Evolutionary conservation across 371 early-diverging fungal species (phyloP), one percentile per base, ranked within the genome.

Genomic region (Circinella minor): DNA sequence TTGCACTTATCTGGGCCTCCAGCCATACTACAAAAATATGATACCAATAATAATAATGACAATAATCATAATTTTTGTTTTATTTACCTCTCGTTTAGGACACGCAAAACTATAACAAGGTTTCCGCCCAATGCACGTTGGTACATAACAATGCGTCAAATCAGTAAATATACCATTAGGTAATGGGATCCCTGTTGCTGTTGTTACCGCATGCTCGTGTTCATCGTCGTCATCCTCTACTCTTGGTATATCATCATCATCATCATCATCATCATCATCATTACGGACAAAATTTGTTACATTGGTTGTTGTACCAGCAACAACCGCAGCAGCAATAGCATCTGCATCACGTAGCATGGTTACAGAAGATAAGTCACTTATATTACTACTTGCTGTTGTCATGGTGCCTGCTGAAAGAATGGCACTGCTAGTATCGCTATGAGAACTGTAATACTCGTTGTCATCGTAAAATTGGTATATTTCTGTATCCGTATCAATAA

Each of bases 81-180:
- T 39, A 37, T 48, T 18, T 43, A 65, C 59, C 59, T 59, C 66
- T 36, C 73, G 61, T 49, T 68, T 69, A 39, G 95, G 95, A 71
- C 96, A 96, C 0, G 90, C 79, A 27, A 88, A 83, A 72, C 93
- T 91, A 81, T 96, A 96, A 77, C 96, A 96, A 4, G 89, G 81
- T 48, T 77, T 79, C 27, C 87, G 89, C 13, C 80, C 70, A 3
- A 89, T 80, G 75, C 97, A 96, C 0, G 94, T 94, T 0, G 95
- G 92, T 18, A 94, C 92, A 61, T 81, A 81, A 59, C 81, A 81
- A 13, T 73, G 60, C 0, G 78, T 74, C 27, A 81, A 55, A n/a
- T 65, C 61, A 4, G 81, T 78, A 38, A 74, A 77, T 3, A 92
- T 82, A 15, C 92, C 92, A 57, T 61, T 65, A 0, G 66, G 63